Evolutionary conservation across 768 basidiomycete genomes (phyloP).

Genomic region (Amanita rimosa): DNA sequence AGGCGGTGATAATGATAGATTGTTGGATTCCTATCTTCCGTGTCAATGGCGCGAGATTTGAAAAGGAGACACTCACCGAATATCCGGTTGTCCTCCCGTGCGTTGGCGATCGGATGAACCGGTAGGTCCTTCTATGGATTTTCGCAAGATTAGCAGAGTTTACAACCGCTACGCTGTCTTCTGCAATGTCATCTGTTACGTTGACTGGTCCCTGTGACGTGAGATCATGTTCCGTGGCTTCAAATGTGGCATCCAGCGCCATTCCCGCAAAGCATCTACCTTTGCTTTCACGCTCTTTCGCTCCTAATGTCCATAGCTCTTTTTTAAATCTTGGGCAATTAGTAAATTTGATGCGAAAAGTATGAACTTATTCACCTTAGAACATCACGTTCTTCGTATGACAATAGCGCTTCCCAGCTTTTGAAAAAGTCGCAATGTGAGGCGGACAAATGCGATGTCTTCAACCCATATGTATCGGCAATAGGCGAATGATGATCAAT

Average conservation of each 20-base stretch:
- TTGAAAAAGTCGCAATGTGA: conserved; percentile 71
- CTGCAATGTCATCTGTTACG: conserved; percentile 2
- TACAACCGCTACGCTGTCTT: not conserved
- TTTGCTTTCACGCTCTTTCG: conserved; percentile 62
- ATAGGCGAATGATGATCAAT: conserved; percentile 42
- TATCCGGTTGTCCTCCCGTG: not conserved
- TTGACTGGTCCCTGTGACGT: conserved; percentile 1
- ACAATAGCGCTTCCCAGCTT: conserved; percentile 80
- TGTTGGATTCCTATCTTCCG: not conserved
- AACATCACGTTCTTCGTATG: conserved; percentile 80
- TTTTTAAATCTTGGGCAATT: conserved; percentile 50
- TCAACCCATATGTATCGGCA: conserved; percentile 58
- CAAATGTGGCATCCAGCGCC: conserved; percentile 44
- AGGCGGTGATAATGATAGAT: not conserved
- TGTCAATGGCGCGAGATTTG: not conserved
- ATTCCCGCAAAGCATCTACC: conserved; percentile 83
- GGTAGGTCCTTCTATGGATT: conserved; percentile 74
- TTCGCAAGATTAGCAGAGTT: conserved; percentile 23
- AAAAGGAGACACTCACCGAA: not conserved
- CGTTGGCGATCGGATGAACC: conserved; percentile 35
- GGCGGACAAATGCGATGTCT: conserved; percentile 70
- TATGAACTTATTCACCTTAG: conserved; percentile 15
- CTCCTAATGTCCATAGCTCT: conserved; percentile 90
- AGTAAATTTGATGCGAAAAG: not conserved
- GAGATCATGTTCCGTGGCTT: not conserved